A percentile compares a stretch with the other conserved stretches of the same genome.
phyloP scores from a whole-genome alignment of 768 basidiomycete species.

The Mycena sanguinolenta region DNA sequence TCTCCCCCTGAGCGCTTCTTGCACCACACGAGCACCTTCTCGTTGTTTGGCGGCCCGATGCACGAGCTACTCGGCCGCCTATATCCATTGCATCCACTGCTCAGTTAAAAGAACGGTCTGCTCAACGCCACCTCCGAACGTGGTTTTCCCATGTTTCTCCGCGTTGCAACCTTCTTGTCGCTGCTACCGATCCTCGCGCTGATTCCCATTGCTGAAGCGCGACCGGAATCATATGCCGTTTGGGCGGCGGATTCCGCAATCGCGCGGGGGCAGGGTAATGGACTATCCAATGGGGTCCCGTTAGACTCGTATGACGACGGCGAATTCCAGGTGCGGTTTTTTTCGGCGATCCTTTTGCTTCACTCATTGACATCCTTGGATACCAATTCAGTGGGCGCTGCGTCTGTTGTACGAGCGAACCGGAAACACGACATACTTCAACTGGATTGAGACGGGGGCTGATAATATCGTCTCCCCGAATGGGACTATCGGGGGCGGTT shows the following conservation, averaged over 20 bases:
- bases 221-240: constrained; percentile 55
- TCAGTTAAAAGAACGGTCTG: neutral
- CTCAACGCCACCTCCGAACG: neutral
- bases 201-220: constrained; percentile 30
- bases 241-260: constrained; percentile 64
- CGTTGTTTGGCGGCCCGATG: constrained; percentile 11
- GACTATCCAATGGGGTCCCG: constrained; percentile 50
- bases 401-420: constrained; percentile 55
- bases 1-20: too few species aligned
- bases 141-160: constrained; percentile 15
- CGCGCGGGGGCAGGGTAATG: constrained; percentile 58
- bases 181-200: neutral
- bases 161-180: neutral
- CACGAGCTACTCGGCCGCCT: neutral
- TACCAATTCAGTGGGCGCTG: constrained; percentile 59
- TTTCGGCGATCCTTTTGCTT: too few species aligned
- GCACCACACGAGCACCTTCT: neutral
- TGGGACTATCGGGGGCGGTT: constrained; percentile 55
- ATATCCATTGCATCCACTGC: constrained; percentile 7
- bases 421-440: constrained; percentile 56
- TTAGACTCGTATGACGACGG: constrained; percentile 55
- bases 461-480: constrained; percentile 54
- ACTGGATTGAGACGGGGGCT: constrained; percentile 55
- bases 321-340: constrained; percentile 36
- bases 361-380: too few species aligned